These are phyloP conservation scores for Juncus effusus DNA, from an alignment of 176 grass and related monocot genomes.

Conservation along the genomic window DNA sequence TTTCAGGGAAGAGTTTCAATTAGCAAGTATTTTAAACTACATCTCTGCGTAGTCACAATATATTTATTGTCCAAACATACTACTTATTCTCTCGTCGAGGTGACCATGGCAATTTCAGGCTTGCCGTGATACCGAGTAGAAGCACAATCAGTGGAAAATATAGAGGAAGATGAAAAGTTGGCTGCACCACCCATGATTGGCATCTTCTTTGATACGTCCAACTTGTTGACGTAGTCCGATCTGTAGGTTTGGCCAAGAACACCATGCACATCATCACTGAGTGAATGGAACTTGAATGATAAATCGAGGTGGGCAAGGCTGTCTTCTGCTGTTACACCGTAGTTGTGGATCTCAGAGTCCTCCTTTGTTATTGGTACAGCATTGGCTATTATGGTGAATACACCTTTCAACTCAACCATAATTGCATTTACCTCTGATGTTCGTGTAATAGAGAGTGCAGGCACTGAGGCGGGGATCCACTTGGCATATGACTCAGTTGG, in stretches of 20 bases:
- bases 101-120: conserved; percentile 11
- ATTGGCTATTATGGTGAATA: conserved; percentile 41
- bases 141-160: conserved; percentile 47
- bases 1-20: too few relatives aligned
- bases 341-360: conserved; percentile 48
- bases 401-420: conserved; percentile 34
- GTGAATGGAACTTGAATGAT: conserved; percentile 45
- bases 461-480: conserved; percentile 29
- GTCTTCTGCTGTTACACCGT: conserved; percentile 38
- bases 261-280: conserved; percentile 42
- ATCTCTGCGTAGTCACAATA: not conserved
- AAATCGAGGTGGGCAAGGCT: conserved; percentile 51
- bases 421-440: conserved; percentile 31
- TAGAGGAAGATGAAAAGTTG: conserved; percentile 32
- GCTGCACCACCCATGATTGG: conserved; percentile 41
- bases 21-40: too few relatives aligned
- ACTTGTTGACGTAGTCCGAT: conserved; percentile 42
- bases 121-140: conserved; percentile 30
- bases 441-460: conserved; percentile 30
- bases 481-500: not conserved
- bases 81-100: not conserved
- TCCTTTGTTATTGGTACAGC: conserved; percentile 38
- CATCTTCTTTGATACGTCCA: conserved; percentile 39
- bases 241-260: conserved; percentile 64
- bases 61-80: not conserved